Percentiles rank a stretch among this genome's conserved stretches.
Conservation (phyloP, 768 basidiomycete genomes). For the Tephrocybe sp. region DNA sequence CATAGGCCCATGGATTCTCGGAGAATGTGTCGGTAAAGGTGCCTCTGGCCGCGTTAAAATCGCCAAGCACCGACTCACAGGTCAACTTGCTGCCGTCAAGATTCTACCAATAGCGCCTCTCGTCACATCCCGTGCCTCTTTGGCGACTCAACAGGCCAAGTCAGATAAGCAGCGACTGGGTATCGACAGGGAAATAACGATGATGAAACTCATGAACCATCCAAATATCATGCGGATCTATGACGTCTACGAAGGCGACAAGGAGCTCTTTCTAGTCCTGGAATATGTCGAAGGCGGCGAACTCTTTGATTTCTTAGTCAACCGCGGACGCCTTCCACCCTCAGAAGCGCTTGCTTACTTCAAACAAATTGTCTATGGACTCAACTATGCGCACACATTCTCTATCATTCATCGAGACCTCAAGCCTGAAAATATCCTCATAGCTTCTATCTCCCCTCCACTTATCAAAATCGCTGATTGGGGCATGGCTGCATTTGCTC, state of each 20-base stretch:
- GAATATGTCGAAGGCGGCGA: conserved; percentile 97
- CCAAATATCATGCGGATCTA: conserved; percentile 95
- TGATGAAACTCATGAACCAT: conserved; percentile 99
- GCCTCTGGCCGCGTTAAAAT: conserved; percentile 94
- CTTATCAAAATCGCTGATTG: conserved; percentile 97
- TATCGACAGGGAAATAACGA: conserved; percentile 92
- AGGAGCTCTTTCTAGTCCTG: conserved; percentile 88
- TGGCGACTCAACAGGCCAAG: conserved; percentile 66
- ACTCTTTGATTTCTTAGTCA: conserved; percentile 94
- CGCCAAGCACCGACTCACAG: conserved; percentile 81
- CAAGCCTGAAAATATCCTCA: conserved; percentile 96
- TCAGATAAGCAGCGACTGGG: conserved; percentile 82
- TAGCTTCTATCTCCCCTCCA: conserved; percentile 77
- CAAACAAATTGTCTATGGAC: conserved; percentile 92
- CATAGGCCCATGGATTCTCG: conserved; percentile 92
- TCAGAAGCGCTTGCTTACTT: conserved; percentile 89
- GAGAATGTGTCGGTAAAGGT: conserved; percentile 92
- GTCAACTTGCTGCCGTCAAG: conserved; percentile 94
- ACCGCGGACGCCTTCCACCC: conserved; percentile 76
- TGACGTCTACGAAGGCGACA: conserved; percentile 93
- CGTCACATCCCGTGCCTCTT: conserved; percentile 68
- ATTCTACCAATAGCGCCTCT: conserved; percentile 86
- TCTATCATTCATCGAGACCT: conserved; percentile 98
- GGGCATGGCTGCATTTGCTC: conserved; percentile 97
- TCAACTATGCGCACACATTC: conserved; percentile 96